These are phyloP conservation scores for Hibiscus syriacus DNA, from an alignment of 345 rosid genomes.

Conservation along the genomic window DNA sequence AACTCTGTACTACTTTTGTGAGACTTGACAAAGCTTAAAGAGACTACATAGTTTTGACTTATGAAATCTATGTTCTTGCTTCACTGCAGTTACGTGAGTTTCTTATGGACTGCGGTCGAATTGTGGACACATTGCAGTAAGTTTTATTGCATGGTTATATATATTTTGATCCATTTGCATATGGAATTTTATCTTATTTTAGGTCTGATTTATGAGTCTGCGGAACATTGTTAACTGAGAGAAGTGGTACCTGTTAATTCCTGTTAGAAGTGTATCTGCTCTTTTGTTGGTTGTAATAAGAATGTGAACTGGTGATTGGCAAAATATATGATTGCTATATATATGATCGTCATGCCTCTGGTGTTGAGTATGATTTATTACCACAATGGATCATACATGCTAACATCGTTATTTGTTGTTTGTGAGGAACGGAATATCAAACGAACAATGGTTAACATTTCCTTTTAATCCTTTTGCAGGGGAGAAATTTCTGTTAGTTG, in stretches of 20 bases:
- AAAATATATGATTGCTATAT: background rate
- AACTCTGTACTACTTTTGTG: background rate
- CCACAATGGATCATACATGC: background rate
- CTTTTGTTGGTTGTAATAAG: background rate
- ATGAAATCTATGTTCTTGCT: background rate
- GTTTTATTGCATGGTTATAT: constrained; percentile 16
- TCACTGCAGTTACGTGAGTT: constrained; percentile 60
- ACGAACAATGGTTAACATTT: background rate
- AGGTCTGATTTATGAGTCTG: background rate
- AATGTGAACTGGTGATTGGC: constrained; percentile 19
- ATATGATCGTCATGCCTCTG: background rate
- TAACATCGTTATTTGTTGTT: background rate
- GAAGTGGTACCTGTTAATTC: background rate
- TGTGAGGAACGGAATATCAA: background rate
- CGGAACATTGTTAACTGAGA: background rate
- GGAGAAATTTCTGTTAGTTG: constrained; percentile 86
- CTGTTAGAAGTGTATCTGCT: no score
- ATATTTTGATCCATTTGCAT: background rate
- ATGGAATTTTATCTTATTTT: background rate
- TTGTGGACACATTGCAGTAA: constrained; percentile 82
- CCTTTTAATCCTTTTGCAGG: constrained; percentile 27
- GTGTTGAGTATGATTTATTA: background rate
- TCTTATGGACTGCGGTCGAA: constrained; percentile 66
- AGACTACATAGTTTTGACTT: background rate
- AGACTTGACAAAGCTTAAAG: background rate